Percentiles rank a stretch among this genome's conserved stretches.
Evolutionary conservation across 495 filamentous ascomycete genomes (phyloP).

Genomic region (Lineolata rhizophorae): DNA sequence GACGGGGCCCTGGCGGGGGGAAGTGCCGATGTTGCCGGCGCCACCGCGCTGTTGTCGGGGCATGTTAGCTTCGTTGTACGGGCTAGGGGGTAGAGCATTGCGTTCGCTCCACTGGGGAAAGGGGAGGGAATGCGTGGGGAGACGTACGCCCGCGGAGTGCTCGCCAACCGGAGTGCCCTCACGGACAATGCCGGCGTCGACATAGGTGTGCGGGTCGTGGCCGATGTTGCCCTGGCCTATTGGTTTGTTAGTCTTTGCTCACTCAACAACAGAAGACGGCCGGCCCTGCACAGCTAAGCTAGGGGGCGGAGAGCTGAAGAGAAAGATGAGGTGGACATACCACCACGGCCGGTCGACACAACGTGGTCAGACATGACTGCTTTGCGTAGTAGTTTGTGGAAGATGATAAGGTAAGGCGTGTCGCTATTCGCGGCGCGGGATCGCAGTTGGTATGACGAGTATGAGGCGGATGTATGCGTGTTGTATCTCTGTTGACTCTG

Average conservation of each 20-base stretch:
- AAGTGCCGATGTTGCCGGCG: slow-evolving; percentile 14
- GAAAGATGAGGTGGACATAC: slow-evolving; percentile 4
- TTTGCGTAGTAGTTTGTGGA: neutral
- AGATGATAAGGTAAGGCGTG: neutral
- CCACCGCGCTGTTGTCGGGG: slow-evolving; percentile 15
- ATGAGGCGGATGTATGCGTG: too few species aligned
- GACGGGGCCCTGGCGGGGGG: slow-evolving; percentile 4
- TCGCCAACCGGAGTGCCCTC: slow-evolving; percentile 12
- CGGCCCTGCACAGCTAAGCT: neutral
- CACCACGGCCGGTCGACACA: slow-evolving; percentile 19
- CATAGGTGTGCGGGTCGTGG: slow-evolving; percentile 14
- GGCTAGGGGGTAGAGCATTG: slow-evolving; percentile 2
- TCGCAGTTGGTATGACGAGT: too few species aligned
- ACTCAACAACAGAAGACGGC: neutral
- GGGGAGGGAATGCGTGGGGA: slow-evolving; percentile 1
- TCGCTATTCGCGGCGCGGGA: neutral
- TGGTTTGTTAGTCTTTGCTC: neutral
- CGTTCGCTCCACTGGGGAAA: slow-evolving; percentile 1
- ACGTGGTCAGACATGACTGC: slow-evolving; percentile 1
- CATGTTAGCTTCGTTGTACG: too few species aligned
- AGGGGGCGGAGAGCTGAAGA: neutral
- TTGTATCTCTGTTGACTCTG: too few species aligned
- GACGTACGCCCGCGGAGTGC: slow-evolving; percentile 13
- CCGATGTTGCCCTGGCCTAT: slow-evolving; percentile 22
- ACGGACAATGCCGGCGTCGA: slow-evolving; percentile 17